phyloP scores from a whole-genome alignment of 2,329 filamentous ascomycete species.

The Metarhizium anisopliae region DNA sequence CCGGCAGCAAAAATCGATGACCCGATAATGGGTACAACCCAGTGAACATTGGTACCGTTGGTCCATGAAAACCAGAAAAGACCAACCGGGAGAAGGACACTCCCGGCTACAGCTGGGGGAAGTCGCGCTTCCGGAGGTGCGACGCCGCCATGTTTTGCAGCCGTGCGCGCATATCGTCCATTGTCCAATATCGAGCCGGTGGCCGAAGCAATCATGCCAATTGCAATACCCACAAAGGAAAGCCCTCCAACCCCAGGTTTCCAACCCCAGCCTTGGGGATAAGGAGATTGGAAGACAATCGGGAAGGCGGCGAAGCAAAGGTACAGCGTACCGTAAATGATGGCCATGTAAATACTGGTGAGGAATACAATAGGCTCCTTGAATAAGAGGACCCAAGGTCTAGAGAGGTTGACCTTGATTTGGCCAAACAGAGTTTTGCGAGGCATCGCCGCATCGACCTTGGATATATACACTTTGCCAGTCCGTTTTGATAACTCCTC shows the following conservation, averaged over 20 bases:
- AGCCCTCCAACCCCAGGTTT: slow-evolving; percentile 48
- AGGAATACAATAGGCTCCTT: slow-evolving; percentile 58
- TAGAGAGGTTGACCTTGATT: slow-evolving; percentile 47
- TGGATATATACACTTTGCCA: slow-evolving; percentile 46
- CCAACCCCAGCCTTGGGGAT: slow-evolving; percentile 40
- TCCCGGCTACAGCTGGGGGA: slow-evolving; percentile 50
- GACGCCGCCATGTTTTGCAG: slow-evolving; percentile 40
- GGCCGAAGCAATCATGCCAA: slow-evolving; percentile 53
- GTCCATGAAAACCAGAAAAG: slow-evolving; percentile 62
- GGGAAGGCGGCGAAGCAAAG: slow-evolving; percentile 47
- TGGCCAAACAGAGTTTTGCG: slow-evolving; percentile 34
- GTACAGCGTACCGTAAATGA: slow-evolving; percentile 46
- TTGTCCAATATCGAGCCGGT: slow-evolving; percentile 44
- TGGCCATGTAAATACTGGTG: slow-evolving; percentile 55
- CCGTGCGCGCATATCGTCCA: slow-evolving; percentile 38
- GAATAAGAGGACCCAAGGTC: slow-evolving; percentile 59
- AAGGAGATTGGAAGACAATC: slow-evolving; percentile 47
- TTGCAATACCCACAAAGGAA: slow-evolving; percentile 54
- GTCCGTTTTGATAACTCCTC: slow-evolving; percentile 39
- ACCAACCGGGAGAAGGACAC: slow-evolving; percentile 47
- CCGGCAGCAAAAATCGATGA: slow-evolving; percentile 44
- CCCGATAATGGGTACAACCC: slow-evolving; percentile 39
- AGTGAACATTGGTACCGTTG: slow-evolving; percentile 45
- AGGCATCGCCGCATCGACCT: slow-evolving; percentile 34
- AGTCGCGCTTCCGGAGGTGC: slow-evolving; percentile 57